Base-by-base conservation (phyloP, 75 land plant species). In the Pseudotsuga menziesii region DNA sequence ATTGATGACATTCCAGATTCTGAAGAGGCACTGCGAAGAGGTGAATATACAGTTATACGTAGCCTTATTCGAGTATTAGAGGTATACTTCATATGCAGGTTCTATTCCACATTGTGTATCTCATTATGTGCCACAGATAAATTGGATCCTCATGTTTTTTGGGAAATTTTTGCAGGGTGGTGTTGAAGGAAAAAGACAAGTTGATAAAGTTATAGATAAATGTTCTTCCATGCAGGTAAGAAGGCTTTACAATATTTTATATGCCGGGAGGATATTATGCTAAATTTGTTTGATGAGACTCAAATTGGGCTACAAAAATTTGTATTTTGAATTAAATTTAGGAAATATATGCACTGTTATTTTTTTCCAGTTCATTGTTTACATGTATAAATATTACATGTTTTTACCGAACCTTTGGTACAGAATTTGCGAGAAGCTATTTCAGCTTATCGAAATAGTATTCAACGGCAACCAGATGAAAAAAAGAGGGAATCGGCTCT, bases 361-460 rank as follows among this genome's bases (percentile, higher is more conserved):
- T 55, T 15, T 62, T 72, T 35, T 66, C 48, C 7, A 16, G 76
- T 57, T 62, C 54, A 32, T 35, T 36, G 52, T 23, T 35, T 76
- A 70, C 13, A 17, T 58, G 58, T n/a, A 59, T 67, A 36, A 3
- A 19, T 78, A 35, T 61, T 77, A 54, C 23, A 29, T 48, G 27
- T 78, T 62, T 75, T 44, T 52, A 78, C 57, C 54, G 56, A 71
- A 39, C 26, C 56, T 35, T 56, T 35, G 74, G 32, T 74, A 81
- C 97, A 96, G 99, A 96, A 96, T 64, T 77, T 96, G 67, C 88
- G 99, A 62, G 99, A 94, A 82, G 99, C 99, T 32, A 96, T 96
- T 73, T 91, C 90, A 57, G 84, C 87, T 41, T 96, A 94, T 83
- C 94, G 98, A 55, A 96, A 87, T 79, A 96, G 91, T 76, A 94